phyloP scores from a whole-genome alignment of 768 basidiomycete genomes.

The Neoboletus subvelutipes region DNA sequence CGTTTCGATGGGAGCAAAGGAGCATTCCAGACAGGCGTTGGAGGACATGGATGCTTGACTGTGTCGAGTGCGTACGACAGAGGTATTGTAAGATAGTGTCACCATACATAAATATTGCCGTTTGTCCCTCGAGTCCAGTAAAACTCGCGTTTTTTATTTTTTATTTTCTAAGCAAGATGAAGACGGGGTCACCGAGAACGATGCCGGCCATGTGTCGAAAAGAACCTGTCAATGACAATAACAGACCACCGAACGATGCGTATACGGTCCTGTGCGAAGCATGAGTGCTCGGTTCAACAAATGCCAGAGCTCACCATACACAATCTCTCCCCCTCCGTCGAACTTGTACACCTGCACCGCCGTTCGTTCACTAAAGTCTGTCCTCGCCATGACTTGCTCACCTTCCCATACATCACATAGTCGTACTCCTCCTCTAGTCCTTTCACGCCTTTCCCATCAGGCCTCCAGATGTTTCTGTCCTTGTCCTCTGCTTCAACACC shows the following conservation, averaged over 20 bases:
- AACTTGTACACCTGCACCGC: slow-evolving; percentile 86
- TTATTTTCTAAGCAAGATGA: slow-evolving; percentile 80
- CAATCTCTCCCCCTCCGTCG: slow-evolving; percentile 82
- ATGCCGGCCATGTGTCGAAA: slow-evolving; percentile 90
- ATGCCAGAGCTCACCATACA: slow-evolving; percentile 45
- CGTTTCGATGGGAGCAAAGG: slow-evolving; percentile 20
- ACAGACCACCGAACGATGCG: slow-evolving; percentile 92
- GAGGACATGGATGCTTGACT: slow-evolving; percentile 6
- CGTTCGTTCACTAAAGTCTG: slow-evolving; percentile 9
- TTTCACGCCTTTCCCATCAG: slow-evolving; percentile 75
- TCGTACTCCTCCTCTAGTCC: slow-evolving; percentile 95
- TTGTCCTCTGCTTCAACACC: slow-evolving; percentile 62
- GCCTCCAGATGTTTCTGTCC: slow-evolving; percentile 79
- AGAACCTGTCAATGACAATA: slow-evolving; percentile 91
- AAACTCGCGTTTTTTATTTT: slow-evolving; percentile 7
- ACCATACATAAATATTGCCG: background rate
- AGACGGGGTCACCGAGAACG: slow-evolving; percentile 91
- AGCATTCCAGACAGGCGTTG: slow-evolving; percentile 8
- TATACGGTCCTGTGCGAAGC: slow-evolving; percentile 74
- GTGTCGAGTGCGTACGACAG: background rate
- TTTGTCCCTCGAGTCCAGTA: background rate
- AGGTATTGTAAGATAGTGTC: slow-evolving; percentile 8
- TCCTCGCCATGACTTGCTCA: slow-evolving; percentile 29
- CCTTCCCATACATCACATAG: slow-evolving; percentile 99
- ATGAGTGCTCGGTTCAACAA: slow-evolving; percentile 1